Evolutionary conservation across 495 filamentous ascomycete species (phyloP), one percentile per base, ranked within the genome.

Genomic region (Oidiodendron maius): DNA sequence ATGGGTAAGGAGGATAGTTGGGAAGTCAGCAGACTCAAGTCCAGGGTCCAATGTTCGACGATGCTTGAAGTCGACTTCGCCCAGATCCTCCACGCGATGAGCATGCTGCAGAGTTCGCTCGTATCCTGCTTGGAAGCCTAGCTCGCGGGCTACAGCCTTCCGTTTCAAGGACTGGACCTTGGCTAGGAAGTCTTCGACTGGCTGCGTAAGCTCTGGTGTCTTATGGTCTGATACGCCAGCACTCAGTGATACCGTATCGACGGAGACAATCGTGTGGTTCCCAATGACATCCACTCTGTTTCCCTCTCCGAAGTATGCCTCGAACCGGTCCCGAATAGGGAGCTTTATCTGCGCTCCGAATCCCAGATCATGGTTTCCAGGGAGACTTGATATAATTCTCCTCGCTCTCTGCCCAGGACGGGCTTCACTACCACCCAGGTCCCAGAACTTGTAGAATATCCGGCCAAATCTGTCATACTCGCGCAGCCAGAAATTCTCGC

Each of bases 351-450:
- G 85, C 21, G 76, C 78, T 1, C 87, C 94, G 57, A 99, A 91
- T 1, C 94, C 94, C n/a, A 96, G 68, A 63, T 99, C 94, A 63
- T 99, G 94, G 53, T 99, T 99, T 5, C 93, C 94, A 1, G 94
- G 94, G 17, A 99, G 60, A 54, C 81, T 88, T 2, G 84, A 78
- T 36, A 96, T 80, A 34, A 95, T 71, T 69, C 79, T 84, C 49
- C 87, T 58, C 37, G 74, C 62, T 44, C 68, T 67, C 51, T 73
- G 66, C 40, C 53, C 47, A n/a, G 43, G 38, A 46, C 62, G 26
- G 38, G 64, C 62, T 39, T 64, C 40, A 11, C 48, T 45, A 23
- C 72, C 74, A 3, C 67, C 65, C 17, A 69, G 50, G 34, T 66
- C 63, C 76, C 82, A 87, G 11, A 76, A 79, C 6, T 80, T 65